Evolutionary conservation across 2,329 filamentous ascomycete species (phyloP).

Genomic region (Alternaria viburni): DNA sequence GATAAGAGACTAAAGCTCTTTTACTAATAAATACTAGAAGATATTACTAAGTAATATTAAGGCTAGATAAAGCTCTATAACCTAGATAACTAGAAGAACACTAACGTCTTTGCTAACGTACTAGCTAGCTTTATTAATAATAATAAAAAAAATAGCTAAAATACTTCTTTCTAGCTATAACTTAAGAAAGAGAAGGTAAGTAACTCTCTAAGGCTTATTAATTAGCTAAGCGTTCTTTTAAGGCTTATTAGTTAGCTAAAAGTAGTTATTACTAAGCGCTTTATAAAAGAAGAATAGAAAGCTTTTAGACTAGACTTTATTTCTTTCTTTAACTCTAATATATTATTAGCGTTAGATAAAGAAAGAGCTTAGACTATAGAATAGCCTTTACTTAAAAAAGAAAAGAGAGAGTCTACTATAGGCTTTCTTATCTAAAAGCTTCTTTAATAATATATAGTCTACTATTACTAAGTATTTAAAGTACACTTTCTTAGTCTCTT

Average conservation of each 20-base stretch:
- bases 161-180: background rate
- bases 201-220: background rate
- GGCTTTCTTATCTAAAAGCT: too few relatives aligned
- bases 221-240: background rate
- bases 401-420: too few relatives aligned
- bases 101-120: background rate
- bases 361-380: too few relatives aligned
- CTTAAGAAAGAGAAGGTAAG: background rate
- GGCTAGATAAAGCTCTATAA: background rate
- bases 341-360: background rate
- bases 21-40: background rate
- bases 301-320: background rate
- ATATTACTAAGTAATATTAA: background rate
- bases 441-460: too few relatives aligned
- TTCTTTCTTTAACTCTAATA: background rate
- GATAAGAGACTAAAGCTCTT: background rate
- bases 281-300: background rate
- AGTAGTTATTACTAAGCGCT: background rate
- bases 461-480: too few relatives aligned
- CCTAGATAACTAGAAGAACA: background rate
- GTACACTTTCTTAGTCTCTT: too few relatives aligned
- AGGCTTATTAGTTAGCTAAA: background rate
- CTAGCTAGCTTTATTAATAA: background rate
- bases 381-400: too few relatives aligned
- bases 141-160: background rate